A percentile compares a stretch with the other conserved stretches of the same genome.
Conservation (phyloP, 441 rosid species). For the Eruca vesicaria region DNA sequence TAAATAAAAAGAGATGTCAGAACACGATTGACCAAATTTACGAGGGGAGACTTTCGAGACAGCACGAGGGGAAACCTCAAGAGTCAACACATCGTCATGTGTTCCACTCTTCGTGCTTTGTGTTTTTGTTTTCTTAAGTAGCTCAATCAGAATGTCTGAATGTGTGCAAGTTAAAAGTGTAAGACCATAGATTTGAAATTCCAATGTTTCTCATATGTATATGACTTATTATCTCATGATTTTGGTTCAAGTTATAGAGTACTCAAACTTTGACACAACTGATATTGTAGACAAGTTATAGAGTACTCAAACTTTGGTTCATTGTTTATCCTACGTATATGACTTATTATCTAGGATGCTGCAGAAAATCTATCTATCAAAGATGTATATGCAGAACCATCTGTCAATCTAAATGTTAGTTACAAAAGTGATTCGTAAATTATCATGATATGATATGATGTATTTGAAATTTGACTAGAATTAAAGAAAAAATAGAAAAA, state of each 20-base stretch:
- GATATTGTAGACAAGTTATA: background rate
- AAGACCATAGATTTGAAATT: background rate
- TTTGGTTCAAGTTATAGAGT: background rate
- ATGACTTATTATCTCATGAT: background rate
- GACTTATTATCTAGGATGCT: too few species aligned
- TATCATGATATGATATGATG: too few species aligned
- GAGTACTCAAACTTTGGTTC: too few species aligned
- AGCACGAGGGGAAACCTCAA: slow-evolving; percentile 32
- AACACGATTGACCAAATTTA: slow-evolving; percentile 23
- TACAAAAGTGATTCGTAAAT: too few species aligned
- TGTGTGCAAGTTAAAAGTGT: slow-evolving; percentile 5
- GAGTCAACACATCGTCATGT: slow-evolving; percentile 18
- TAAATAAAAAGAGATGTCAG: slow-evolving; percentile 29
- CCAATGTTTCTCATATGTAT: background rate
- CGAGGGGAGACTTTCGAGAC: slow-evolving; percentile 23
- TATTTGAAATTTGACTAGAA: too few species aligned
- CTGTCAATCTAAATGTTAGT: too few species aligned
- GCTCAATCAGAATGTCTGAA: slow-evolving; percentile 10
- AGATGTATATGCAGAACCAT: too few species aligned
- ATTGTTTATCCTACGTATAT: too few species aligned
- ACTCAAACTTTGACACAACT: background rate
- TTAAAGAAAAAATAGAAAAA: too few species aligned
- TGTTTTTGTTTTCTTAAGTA: background rate
- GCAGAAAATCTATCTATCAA: too few species aligned
- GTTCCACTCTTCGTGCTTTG: slow-evolving; percentile 25